A percentile compares a stretch with the other conserved stretches of the same genome.
Conservation (phyloP, 768 basidiomycete genomes). For the Tremella fuciformis region DNA sequence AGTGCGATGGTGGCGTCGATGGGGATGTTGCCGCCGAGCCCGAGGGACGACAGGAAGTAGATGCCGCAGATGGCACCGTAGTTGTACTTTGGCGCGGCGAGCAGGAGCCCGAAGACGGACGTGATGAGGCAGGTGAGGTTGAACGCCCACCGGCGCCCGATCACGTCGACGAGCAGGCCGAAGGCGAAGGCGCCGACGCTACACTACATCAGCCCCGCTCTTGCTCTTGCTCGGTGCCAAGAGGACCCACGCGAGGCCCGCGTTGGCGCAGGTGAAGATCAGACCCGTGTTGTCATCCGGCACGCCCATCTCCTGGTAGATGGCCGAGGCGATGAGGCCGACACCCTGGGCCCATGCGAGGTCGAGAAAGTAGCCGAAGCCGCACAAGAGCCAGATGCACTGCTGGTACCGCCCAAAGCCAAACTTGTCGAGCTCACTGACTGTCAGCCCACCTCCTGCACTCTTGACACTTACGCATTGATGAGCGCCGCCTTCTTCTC, state of each 20-base stretch:
- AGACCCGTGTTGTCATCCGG: conserved; percentile 23
- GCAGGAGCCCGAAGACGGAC: conserved; percentile 51
- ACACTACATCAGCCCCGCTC: background rate
- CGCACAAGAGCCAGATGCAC: conserved; percentile 52
- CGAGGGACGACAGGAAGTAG: conserved; percentile 44
- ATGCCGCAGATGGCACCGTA: conserved; percentile 52
- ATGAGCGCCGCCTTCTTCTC: conserved; percentile 51
- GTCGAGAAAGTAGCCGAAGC: conserved; percentile 53
- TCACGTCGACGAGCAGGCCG: conserved; percentile 51
- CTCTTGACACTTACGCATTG: conserved; percentile 46
- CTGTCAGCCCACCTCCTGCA: too few species aligned
- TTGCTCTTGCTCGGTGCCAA: background rate
- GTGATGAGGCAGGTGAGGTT: conserved; percentile 53
- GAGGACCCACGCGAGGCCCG: conserved; percentile 41
- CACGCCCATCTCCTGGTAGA: conserved; percentile 44
- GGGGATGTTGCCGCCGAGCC: conserved; percentile 54
- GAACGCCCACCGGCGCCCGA: conserved; percentile 53
- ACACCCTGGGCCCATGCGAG: conserved; percentile 50
- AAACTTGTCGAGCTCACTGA: conserved; percentile 46
- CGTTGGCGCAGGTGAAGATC: conserved; percentile 50
- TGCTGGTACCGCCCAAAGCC: conserved; percentile 49
- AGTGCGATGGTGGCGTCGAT: conserved; percentile 52
- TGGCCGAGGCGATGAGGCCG: conserved; percentile 43
- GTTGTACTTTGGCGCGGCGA: conserved; percentile 52
- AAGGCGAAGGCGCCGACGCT: conserved; percentile 49